Base-by-base conservation (phyloP, 352 stramenopile genomes). In the Blastocystis sp. region DNA sequence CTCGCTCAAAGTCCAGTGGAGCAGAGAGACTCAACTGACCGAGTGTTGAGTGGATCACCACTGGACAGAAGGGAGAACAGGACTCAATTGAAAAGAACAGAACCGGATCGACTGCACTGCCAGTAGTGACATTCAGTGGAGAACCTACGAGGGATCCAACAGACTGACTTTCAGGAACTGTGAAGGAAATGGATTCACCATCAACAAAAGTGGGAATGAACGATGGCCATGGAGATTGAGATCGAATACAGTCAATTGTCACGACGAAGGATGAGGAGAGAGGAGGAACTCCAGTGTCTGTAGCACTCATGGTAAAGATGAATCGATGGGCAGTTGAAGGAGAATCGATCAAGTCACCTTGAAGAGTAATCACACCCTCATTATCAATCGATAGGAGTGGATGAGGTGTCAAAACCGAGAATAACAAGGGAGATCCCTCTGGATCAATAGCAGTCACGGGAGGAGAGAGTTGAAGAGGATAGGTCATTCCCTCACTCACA, bases 381-480 rank as follows among this genome's bases (percentile, higher is more conserved):
- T 77, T 56, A 19, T 51, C n/a, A 17, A 77, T 17, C 9, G 64
- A 51, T 22, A 77, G n/a, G 24, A 51, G 27, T n/a, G 64, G 33
- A 56, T 77, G 30, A n/a, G 5, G 40, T 57, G 64, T 51, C 11
- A 77, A 42, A 7, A 77, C 15, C 4, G 64, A 53, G 19, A 77
- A 77, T 6, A 33, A 2, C 9, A 77, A 4, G 24, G 13, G 15
- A 77, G 64, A 77, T 51, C 64, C 64, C 35, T 77, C 64, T 24
- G 64, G 64, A 56, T 77, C 64, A 17, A 33, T 48, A 51, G 64
- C 64, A 42, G 30, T 30, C 22, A 77, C 22, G 5, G n/a, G 40
- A 51, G 64, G 64, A 19, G 64, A 77, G 11, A 77, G 64, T 30
- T 27, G 22, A n/a, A 77, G 40, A 33, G 64, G 64, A 42, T 77